phyloP scores from a whole-genome alignment of 2,329 filamentous ascomycete genomes.

The Hypoxylon sp. region DNA sequence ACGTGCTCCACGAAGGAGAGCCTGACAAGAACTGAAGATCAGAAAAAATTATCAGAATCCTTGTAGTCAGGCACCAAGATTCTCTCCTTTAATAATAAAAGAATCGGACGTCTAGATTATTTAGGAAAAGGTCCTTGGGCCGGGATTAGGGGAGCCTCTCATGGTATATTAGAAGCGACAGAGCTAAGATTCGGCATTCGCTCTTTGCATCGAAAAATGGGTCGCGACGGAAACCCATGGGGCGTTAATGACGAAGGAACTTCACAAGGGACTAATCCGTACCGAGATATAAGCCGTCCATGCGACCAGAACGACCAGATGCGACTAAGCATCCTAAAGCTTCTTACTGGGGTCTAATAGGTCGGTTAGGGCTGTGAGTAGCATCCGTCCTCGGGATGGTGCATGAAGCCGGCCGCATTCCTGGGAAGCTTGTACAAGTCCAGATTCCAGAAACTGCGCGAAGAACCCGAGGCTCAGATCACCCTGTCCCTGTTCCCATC shows the following conservation, averaged over 20 bases:
- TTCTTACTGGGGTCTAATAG: not conserved
- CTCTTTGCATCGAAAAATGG: conserved; percentile 36
- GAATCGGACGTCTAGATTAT: conserved; percentile 10
- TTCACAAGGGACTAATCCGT: conserved; percentile 23
- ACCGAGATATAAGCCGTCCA: conserved; percentile 28
- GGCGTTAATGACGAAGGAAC: conserved; percentile 39
- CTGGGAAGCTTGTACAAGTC: conserved; percentile 34
- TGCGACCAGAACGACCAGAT: conserved; percentile 15
- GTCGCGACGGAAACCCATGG: conserved; percentile 28
- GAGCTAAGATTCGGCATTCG: conserved; percentile 41
- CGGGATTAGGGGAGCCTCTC: conserved; percentile 36
- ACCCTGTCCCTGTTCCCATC: not conserved
- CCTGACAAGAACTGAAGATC: conserved; percentile 18
- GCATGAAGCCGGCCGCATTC: conserved; percentile 36
- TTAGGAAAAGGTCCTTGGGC: conserved; percentile 25
- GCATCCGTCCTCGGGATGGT: conserved; percentile 27
- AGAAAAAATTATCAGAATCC: conserved; percentile 18
- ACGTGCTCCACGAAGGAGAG: conserved; percentile 26
- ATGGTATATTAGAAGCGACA: conserved; percentile 25
- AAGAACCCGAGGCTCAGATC: conserved; percentile 22
- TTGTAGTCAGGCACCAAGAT: conserved; percentile 16
- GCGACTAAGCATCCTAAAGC: conserved; percentile 1
- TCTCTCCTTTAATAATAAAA: conserved; percentile 38
- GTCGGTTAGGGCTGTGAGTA: not conserved
- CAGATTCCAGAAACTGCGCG: conserved; percentile 39